Evolutionary conservation across 106 monocot genomes (phyloP).

Genomic region (Amphibolis antarctica): DNA sequence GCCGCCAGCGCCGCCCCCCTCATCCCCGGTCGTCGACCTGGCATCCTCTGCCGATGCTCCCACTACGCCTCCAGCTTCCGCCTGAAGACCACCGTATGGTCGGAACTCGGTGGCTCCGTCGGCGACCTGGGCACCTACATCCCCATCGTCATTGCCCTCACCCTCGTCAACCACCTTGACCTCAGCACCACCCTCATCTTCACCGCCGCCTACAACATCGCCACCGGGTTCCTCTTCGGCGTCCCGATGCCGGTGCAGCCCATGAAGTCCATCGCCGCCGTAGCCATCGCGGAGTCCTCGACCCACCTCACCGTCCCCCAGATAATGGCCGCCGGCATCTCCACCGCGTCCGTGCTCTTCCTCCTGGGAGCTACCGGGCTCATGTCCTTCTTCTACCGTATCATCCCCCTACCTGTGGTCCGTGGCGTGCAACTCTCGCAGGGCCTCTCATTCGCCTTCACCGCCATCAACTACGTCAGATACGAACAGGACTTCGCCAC

Average conservation of each 20-base stretch:
- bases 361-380: constrained; percentile 75
- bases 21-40: not conserved
- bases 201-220: constrained; percentile 83
- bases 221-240: constrained; percentile 76
- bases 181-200: constrained; percentile 91
- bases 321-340: constrained; percentile 96
- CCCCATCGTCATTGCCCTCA: constrained; percentile 80
- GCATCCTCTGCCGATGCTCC: constrained; percentile 6
- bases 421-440: constrained; percentile 97
- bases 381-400: constrained; percentile 70
- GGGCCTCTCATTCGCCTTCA: constrained; percentile 56
- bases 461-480: constrained; percentile 57
- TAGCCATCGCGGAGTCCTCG: constrained; percentile 61
- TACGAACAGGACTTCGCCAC: constrained; percentile 57
- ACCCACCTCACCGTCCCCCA: constrained; percentile 52
- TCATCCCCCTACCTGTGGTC: constrained; percentile 89
- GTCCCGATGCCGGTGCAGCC: constrained; percentile 99
- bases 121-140: constrained; percentile 94
- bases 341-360: constrained; percentile 53
- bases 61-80: constrained; percentile 30
- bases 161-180: constrained; percentile 70
- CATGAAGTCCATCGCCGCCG: constrained; percentile 97
- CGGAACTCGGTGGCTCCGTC: constrained; percentile 82
- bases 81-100: constrained; percentile 62
- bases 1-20: not conserved